Conservation (phyloP, 2,329 filamentous ascomycete species). For the Balansia obtecta region DNA sequence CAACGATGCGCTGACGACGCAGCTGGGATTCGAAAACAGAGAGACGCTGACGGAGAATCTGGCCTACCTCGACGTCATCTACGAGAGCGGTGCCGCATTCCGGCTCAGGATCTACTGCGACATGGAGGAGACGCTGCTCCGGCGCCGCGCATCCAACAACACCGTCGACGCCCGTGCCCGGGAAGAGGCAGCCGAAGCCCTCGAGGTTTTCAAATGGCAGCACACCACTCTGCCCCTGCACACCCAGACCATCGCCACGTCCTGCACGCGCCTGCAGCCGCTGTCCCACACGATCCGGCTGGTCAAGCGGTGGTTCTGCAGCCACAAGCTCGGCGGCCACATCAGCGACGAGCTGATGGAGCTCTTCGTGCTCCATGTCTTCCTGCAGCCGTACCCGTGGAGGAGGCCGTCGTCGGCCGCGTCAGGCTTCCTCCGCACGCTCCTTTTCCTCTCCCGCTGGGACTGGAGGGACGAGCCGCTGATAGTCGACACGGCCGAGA, state of each 20-base stretch:
- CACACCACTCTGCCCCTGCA: conserved; percentile 66
- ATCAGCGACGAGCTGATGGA: conserved; percentile 74
- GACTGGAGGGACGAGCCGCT: conserved; percentile 82
- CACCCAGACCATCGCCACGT: conserved; percentile 67
- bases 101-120: conserved; percentile 83
- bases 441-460: conserved; percentile 74
- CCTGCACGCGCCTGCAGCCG: conserved; percentile 67
- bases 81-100: conserved; percentile 61
- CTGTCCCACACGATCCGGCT: conserved; percentile 75
- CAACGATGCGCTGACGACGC: conserved; percentile 48
- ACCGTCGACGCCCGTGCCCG: conserved; percentile 50
- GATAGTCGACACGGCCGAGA: conserved; percentile 56
- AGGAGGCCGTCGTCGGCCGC: conserved; percentile 60
- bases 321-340: conserved; percentile 67
- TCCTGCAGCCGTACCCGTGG: conserved; percentile 76
- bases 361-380: conserved; percentile 64
- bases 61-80: conserved; percentile 70
- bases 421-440: conserved; percentile 69
- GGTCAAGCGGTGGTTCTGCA: conserved; percentile 78
- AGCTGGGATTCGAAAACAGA: conserved; percentile 71
- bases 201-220: conserved; percentile 57
- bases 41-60: conserved; percentile 58
- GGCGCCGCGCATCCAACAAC: conserved; percentile 67
- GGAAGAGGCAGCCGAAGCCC: conserved; percentile 55
- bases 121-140: conserved; percentile 68